Evolutionary conservation across 768 basidiomycete species (phyloP), one percentile per base, ranked within the genome.

Genomic region (Suillus alpinus): DNA sequence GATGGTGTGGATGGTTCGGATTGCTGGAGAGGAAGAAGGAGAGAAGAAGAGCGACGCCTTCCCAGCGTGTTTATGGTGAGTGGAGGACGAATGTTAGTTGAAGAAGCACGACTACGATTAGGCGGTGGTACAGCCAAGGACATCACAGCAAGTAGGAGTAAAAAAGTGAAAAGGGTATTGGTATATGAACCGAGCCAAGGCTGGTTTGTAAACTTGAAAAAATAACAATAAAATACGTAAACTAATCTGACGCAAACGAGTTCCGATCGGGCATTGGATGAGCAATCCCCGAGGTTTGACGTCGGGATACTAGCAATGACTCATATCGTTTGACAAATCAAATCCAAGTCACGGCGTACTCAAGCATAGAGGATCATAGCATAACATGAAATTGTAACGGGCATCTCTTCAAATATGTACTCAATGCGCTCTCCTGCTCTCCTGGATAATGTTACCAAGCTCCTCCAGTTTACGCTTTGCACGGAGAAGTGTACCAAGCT

Each of bases 381-480:
- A 62, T 43, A 36, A 59, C 62, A 64, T 62, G 52, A 52, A 50
- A 43, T 37, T 58, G 61, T 55, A 59, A 29, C 34, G 16, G 49
- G 43, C 46, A 41, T 13, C 36, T 43, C 46, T 18, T 62, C 61
- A 37, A n/a, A n/a, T n/a, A n/a, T n/a, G n/a, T n/a, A n/a, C 59
- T 72, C 72, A 84, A 74, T 84, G 83, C 41, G 86, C 81, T 80
- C 92, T 83, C 81, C 92, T 87, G 82, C 89, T 92, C 84, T 94
- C 92, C 81, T 92, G 90, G 81, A 99, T 96, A 74, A 98, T 86
- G 58, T 72, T 86, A 62, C 88, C 81, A 68, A 99, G 86, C 80
- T 99, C 96, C 80, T 99, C 97, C 74, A 99, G 78, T 86, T 99
- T 99, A 82, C 94, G 89, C 82, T 98, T 99, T 68, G 95, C 96